Conservation (phyloP, 192 early-diverging fungal species). For the Podila epigama region DNA sequence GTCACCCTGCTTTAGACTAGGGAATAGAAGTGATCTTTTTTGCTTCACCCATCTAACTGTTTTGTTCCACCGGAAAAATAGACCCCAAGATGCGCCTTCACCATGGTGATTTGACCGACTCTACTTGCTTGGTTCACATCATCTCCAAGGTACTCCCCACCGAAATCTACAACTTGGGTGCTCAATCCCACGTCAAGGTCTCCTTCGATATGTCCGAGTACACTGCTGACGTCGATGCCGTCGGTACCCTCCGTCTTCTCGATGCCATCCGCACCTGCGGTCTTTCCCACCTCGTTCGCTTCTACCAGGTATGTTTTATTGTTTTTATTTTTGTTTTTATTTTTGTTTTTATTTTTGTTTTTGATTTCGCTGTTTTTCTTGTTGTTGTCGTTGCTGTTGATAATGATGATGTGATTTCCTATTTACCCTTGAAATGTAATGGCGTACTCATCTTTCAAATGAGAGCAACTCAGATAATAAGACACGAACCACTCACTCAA, state of each 20-base stretch:
- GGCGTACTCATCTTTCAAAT: not conserved
- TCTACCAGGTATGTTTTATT: conserved; percentile 49
- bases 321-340: no score
- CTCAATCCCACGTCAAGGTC: conserved; percentile 74
- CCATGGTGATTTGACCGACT: conserved; percentile 77
- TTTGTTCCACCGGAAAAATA: conserved; percentile 3
- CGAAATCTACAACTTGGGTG: conserved; percentile 77
- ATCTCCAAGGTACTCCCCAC: conserved; percentile 71
- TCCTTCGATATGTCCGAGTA: conserved; percentile 76
- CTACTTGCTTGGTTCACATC: conserved; percentile 75
- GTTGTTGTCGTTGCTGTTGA: not conserved
- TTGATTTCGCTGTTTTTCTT: no score
- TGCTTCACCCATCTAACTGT: not conserved
- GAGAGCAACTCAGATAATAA: not conserved
- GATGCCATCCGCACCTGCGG: no score
- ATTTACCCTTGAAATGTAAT: not conserved
- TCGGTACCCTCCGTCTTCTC: no score
- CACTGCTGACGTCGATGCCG: no score
- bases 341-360: no score
- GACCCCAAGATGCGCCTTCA: conserved; percentile 71
- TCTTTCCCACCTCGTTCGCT: conserved; percentile 58
- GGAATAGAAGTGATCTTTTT: not conserved
- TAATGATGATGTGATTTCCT: not conserved
- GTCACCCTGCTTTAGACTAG: no score
- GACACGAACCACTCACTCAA: not conserved